Evolutionary conservation across 495 filamentous ascomycete genomes (phyloP), one percentile per base, ranked within the genome.

Genomic region (Aspergillus diversus): DNA sequence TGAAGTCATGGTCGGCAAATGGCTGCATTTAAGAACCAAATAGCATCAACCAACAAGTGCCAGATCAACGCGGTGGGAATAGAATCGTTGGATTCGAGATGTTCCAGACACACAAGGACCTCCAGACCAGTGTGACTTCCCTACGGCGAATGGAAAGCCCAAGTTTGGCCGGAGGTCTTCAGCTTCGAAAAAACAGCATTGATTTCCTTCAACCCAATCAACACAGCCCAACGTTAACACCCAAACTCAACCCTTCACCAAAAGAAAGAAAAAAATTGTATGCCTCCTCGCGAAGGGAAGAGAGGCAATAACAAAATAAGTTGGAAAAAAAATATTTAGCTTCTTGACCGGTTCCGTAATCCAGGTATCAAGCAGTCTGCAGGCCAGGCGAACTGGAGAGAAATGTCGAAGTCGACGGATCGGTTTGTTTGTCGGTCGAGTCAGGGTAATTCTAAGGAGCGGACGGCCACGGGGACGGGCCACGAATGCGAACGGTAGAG

Each of bases 401-500:
- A n/a, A 16, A 39, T 58, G 59, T 52, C 54, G 61, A 64, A 48
- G 33, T 27, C 13, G 49, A 55, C 31, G 21, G 50, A 42, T 35
- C 33, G 21, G 49, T 60, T 50, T 37, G 58, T 55, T 47, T 47
- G 64, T 64, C 63, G 54, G 55, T 42, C 55, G 53, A 50, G 55
- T 21, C 47, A 59, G 63, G 67, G 56, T 48, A 21, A 54, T 65
- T 15, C 68, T 71, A 81, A 81, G 70, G 78, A 81, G 73, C 69
- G 78, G 78, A 80, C 79, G 79, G 77, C 77, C 77, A 79, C 75
- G 70, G 76, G 68, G 68, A 70, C 60, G 75, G 77, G 75, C 76
- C 77, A 70, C 57, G 59, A 61, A 39, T 51, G 59, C 17, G 46
- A 52, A 57, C 39, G 47, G 53, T 39, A 51, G 55, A 46, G 54